These are phyloP conservation scores for Clitopilus hobsonii DNA, from an alignment of 768 basidiomycete genomes.

Conservation along the genomic window DNA sequence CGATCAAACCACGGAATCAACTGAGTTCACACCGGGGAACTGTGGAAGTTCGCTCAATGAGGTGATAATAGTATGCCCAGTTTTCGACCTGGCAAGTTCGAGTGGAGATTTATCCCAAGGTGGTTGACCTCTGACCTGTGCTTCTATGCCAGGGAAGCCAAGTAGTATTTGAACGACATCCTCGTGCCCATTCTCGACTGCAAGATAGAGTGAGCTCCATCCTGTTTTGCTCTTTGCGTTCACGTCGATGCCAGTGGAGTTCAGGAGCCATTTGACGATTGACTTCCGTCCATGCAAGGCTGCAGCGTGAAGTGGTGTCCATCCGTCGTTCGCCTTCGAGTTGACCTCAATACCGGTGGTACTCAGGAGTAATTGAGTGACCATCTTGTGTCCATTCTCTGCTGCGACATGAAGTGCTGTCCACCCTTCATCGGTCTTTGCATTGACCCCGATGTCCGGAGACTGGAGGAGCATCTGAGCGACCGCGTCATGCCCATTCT, in stretches of 20 bases:
- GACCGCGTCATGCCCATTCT: not conserved
- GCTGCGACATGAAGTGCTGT: not conserved
- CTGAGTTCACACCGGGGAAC: no score
- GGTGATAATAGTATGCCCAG: no score
- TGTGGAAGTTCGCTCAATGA: no score
- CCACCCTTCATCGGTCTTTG: not conserved
- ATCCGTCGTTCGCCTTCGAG: not conserved
- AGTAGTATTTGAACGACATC: not conserved
- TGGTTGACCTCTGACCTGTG: no score
- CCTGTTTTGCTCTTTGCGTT: not conserved
- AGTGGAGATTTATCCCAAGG: no score
- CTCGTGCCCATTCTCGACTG: not conserved
- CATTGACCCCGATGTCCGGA: not conserved
- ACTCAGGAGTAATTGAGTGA: not conserved
- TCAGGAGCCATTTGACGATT: not conserved
- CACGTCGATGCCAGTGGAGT: not conserved
- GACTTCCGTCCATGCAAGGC: not conserved
- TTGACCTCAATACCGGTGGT: not conserved
- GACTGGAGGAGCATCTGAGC: not conserved
- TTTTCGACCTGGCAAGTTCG: no score
- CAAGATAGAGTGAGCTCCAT: not conserved
- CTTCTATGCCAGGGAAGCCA: no score
- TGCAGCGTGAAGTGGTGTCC: not conserved
- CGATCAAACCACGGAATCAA: no score
- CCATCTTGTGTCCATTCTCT: not conserved